A percentile compares a stretch with the other conserved stretches of the same genome.
Conservation (phyloP, 192 early-diverging fungal species). For the Coemansia sp. region DNA sequence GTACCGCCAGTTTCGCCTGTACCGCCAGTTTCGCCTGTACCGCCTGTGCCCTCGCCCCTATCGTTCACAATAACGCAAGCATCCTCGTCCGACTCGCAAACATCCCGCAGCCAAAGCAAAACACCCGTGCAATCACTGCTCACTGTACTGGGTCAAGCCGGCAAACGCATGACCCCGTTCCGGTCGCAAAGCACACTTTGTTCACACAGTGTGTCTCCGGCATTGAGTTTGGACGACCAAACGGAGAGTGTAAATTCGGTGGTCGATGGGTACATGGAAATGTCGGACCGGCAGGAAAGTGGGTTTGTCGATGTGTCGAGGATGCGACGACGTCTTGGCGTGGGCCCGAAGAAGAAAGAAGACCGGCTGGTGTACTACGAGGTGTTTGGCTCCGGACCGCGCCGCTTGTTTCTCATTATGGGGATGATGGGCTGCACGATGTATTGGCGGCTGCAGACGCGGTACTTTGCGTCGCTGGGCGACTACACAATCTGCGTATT, state of each 20-base stretch:
- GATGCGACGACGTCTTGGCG: conserved; percentile 6
- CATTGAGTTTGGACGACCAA: background rate
- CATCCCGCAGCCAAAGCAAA: background rate
- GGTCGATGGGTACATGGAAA: conserved; percentile 26
- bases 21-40: too few species aligned
- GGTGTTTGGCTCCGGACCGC: conserved; percentile 69
- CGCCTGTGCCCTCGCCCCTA: conserved; percentile 2
- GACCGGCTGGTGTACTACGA: conserved; percentile 70
- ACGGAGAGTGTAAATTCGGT: background rate
- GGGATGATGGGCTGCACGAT: conserved; percentile 53
- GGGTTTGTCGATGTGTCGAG: conserved; percentile 27
- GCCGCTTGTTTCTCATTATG: conserved; percentile 74
- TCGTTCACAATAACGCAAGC: conserved; percentile 5
- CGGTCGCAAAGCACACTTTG: background rate
- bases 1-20: too few species aligned
- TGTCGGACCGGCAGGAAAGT: conserved; percentile 16
- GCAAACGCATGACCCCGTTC: conserved; percentile 1
- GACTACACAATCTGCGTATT: conserved; percentile 75
- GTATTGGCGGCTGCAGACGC: conserved; percentile 59
- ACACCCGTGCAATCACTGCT: background rate
- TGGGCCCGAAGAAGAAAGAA: conserved; percentile 10
- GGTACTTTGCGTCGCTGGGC: conserved; percentile 63
- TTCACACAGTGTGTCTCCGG: background rate
- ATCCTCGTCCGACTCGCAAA: background rate
- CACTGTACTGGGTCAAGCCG: background rate